Evolutionary conservation across 2,329 filamentous ascomycete species (phyloP), one percentile per base, ranked within the genome.

Genomic region (Hymenoscyphus fraxineus): DNA sequence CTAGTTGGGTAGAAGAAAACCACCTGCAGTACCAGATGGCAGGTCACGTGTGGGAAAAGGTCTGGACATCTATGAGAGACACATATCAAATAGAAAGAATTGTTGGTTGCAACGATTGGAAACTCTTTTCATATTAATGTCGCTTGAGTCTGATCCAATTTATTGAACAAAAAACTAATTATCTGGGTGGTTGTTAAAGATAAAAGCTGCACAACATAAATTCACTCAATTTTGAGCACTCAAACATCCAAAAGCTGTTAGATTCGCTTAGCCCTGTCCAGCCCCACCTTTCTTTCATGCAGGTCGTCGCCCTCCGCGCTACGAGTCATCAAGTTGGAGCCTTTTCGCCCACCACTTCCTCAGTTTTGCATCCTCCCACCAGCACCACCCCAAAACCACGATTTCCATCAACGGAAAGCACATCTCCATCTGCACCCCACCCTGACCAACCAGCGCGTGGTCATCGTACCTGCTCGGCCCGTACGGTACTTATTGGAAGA

Each of bases 301-400:
- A 54, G 19, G 19, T 54, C 47, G 47, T 54, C 47, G 47, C 47
- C 47, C 47, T 22, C 47, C 47, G 19, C 47, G 19, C 19, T 27
- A 54, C 47, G 47, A 54, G 47, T 54, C 47, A 54, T 54, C 47
- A 54, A 54, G 47, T 54, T 54, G 47, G 47, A 54, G 47, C 47
- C 19, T 22, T 54, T 54, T 54, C 22, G 22, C 22, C 47, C 9
- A 27, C 19, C 47, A 22, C 6, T 13, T 31, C 47, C 22, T 54
- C 47, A n/a, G 22, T 54, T 54, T 27, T 54, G 19, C 3, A 27
- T 27, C 19, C 47, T 54, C 22, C 47, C 19, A 27, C 44, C n/a
- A 51, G 44, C 19, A n/a, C 19, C 44, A 51, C 47, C 47, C 47
- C 35, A 35, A 35, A 54, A 54, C 47, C 47, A 22, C 47, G 22